Evolutionary conservation across 495 filamentous ascomycete species (phyloP).

Genomic region (Staphylotrichum longicolle): DNA sequence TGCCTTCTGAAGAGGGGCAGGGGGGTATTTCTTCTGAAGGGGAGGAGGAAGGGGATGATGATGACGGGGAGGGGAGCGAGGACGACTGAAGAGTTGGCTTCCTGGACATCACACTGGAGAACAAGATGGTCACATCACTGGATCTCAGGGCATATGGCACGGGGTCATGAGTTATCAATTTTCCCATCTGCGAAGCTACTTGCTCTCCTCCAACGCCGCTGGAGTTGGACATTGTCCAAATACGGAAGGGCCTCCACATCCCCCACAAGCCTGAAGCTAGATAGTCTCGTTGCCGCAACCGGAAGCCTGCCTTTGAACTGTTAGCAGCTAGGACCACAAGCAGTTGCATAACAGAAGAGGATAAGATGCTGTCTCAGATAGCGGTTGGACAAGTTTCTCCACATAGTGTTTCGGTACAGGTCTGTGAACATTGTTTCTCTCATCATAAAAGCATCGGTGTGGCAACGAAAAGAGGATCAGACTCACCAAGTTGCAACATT

Average conservation of each 20-base stretch:
- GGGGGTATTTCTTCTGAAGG: conserved; percentile 19
- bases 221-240: too few species aligned
- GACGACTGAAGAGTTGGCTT: too few species aligned
- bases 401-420: conserved; percentile 71
- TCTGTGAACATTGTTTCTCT: conserved; percentile 68
- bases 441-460: conserved; percentile 52
- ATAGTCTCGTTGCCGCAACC: too few species aligned
- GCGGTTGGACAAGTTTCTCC: conserved; percentile 69
- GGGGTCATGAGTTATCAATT: neutral
- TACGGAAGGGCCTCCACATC: too few species aligned
- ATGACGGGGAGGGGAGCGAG: conserved; percentile 8
- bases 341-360: conserved; percentile 12
- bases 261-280: too few species aligned
- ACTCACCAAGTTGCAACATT: conserved; percentile 32
- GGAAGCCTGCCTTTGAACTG: conserved; percentile 9
- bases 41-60: conserved; percentile 21
- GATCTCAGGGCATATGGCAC: neutral
- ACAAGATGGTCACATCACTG: neutral
- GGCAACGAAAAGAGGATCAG: conserved; percentile 19
- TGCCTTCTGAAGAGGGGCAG: conserved; percentile 51
- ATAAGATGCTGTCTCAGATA: conserved; percentile 58
- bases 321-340: conserved; percentile 26
- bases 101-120: too few species aligned
- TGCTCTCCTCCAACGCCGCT: neutral
- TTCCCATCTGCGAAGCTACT: neutral